These are phyloP conservation scores for Trichosanthes truncata DNA, from an alignment of 306 rosid genomes.

Conservation along the genomic window DNA sequence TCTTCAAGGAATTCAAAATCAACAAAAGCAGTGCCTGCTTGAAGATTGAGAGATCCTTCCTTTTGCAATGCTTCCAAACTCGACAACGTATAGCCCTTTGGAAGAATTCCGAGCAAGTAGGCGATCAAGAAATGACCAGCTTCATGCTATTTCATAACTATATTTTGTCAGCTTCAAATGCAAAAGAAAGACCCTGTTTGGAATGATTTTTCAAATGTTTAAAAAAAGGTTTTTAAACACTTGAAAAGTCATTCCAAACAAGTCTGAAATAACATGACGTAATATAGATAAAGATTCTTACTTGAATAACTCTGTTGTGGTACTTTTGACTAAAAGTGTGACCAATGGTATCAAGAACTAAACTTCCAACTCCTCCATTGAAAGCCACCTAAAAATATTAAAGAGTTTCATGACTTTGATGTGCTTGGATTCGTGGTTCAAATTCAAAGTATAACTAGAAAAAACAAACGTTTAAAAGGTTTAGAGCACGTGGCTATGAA, in stretches of 20 bases:
- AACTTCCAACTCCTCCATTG: constrained; percentile 71
- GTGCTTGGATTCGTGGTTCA: not conserved
- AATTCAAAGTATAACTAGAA: too few species aligned
- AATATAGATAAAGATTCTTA: not conserved
- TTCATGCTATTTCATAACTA: constrained; percentile 66
- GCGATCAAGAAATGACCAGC: constrained; percentile 95
- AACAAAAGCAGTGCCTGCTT: constrained; percentile 91
- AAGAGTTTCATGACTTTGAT: not conserved
- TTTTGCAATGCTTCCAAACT: constrained; percentile 74
- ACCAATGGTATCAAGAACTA: constrained; percentile 82
- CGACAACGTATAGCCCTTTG: constrained; percentile 61
- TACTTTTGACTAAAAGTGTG: constrained; percentile 73
- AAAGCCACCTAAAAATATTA: constrained; percentile 45
- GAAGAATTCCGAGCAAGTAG: constrained; percentile 78
- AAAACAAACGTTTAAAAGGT: not conserved
- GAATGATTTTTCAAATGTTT: too few species aligned
- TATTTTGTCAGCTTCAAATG: not conserved
- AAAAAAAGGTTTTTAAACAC: too few species aligned
- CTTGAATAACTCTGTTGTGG: constrained; percentile 84
- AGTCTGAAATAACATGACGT: not conserved
- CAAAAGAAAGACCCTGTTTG: not conserved
- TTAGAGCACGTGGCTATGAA: not conserved
- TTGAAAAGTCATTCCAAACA: not conserved
- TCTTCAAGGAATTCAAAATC: constrained; percentile 85
- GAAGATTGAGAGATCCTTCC: constrained; percentile 93